Conservation (phyloP, 768 basidiomycete genomes). For the Inosperma sp. region DNA sequence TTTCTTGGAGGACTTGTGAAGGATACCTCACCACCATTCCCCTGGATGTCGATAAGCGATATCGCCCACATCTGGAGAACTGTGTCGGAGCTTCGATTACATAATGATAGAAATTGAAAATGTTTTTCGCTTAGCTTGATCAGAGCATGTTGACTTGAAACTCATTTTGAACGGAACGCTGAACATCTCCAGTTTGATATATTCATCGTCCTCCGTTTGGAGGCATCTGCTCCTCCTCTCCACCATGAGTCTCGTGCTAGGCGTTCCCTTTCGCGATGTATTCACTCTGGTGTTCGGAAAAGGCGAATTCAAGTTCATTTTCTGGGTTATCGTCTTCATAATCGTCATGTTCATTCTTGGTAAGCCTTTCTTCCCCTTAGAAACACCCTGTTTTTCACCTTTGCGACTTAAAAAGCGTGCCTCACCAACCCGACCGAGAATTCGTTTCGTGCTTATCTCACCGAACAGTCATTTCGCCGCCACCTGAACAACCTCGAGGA, state of each 20-base stretch:
- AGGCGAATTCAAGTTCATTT: constrained; percentile 64
- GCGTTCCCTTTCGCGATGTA: constrained; percentile 50
- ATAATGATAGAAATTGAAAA: not conserved
- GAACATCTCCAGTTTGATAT: constrained; percentile 6
- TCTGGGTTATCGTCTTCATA: constrained; percentile 64
- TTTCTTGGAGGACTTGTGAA: not conserved
- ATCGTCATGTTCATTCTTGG: constrained; percentile 70
- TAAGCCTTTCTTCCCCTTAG: constrained; percentile 34
- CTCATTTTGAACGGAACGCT: not conserved
- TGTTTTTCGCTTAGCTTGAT: not conserved
- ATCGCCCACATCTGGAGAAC: not conserved
- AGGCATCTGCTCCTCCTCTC: constrained; percentile 41
- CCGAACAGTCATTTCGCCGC: constrained; percentile 95
- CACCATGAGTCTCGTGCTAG: constrained; percentile 60
- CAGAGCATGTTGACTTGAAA: not conserved
- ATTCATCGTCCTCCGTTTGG: constrained; percentile 8
- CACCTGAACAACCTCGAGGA: constrained; percentile 86
- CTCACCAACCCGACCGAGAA: constrained; percentile 92
- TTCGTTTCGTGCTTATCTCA: constrained; percentile 91
- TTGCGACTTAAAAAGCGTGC: constrained; percentile 57
- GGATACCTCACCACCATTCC: not conserved
- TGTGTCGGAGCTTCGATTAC: constrained; percentile 11
- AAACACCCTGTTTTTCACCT: constrained; percentile 13
- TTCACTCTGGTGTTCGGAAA: constrained; percentile 48
- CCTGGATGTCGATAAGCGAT: constrained; percentile 7